Evolutionary conservation across 2,329 filamentous ascomycete species (phyloP).

Genomic region (Colletotrichum lupini): DNA sequence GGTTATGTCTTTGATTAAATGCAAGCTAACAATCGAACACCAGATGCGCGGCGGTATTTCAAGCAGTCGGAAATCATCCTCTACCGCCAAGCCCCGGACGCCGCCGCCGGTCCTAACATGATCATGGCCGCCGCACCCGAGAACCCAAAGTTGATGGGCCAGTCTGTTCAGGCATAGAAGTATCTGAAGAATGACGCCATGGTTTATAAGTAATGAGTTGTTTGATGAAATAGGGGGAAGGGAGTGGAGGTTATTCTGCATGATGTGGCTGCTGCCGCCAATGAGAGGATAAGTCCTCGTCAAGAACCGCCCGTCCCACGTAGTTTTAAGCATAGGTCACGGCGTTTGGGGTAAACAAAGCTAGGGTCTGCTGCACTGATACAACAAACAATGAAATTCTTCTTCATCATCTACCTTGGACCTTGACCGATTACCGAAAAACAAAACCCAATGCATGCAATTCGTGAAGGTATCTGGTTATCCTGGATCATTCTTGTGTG

Average conservation of each 20-base stretch:
- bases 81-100: constrained; percentile 81
- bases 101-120: constrained; percentile 53
- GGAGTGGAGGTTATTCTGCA: background rate
- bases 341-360: constrained; percentile 48
- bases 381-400: constrained; percentile 34
- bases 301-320: constrained; percentile 6
- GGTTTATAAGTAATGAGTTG: constrained; percentile 14
- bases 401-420: constrained; percentile 36
- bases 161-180: constrained; percentile 38
- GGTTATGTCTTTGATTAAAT: constrained; percentile 18
- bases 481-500: constrained; percentile 16
- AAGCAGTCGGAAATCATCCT: constrained; percentile 99
- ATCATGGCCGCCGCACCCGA: constrained; percentile 56
- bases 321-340: constrained; percentile 52
- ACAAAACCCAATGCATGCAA: constrained; percentile 36
- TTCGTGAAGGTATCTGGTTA: constrained; percentile 37
- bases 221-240: background rate
- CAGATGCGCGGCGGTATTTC: constrained; percentile 96
- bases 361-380: constrained; percentile 37
- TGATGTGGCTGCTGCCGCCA: constrained; percentile 9
- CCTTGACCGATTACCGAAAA: constrained; percentile 40
- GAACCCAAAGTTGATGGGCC: constrained; percentile 56
- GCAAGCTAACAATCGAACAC: constrained; percentile 21
- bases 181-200: background rate
- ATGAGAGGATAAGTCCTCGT: constrained; percentile 22